These are phyloP conservation scores for Penicillium lagena DNA, from an alignment of 495 filamentous ascomycete species.

Conservation along the genomic window DNA sequence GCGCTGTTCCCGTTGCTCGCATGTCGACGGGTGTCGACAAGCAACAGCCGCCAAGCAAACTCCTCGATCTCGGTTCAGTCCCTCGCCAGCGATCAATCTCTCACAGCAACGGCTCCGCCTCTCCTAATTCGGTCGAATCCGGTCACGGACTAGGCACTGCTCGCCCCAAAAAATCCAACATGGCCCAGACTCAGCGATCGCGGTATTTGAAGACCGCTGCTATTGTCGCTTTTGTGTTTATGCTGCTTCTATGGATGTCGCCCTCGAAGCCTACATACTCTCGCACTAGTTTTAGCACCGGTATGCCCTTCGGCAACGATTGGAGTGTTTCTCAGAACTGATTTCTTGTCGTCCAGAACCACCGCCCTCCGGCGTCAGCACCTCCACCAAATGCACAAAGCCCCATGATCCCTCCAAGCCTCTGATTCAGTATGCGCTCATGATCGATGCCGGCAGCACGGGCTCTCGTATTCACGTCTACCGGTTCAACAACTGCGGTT, in stretches of 20 bases:
- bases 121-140: slow-evolving; percentile 4
- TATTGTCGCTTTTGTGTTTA: slow-evolving; percentile 65
- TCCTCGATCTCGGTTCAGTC: slow-evolving; percentile 8
- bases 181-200: slow-evolving; percentile 67
- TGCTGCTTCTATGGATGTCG: slow-evolving; percentile 70
- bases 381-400: slow-evolving; percentile 62
- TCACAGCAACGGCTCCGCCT: slow-evolving; percentile 15
- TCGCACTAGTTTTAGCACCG: slow-evolving; percentile 28
- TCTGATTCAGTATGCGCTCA: slow-evolving; percentile 91
- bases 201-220: slow-evolving; percentile 79
- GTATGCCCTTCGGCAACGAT: slow-evolving; percentile 18
- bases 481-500: slow-evolving; percentile 96
- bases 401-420: slow-evolving; percentile 81
- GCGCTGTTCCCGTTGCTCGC: slow-evolving; percentile 24
- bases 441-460: slow-evolving; percentile 98
- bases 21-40: slow-evolving; percentile 44
- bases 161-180: slow-evolving; percentile 30
- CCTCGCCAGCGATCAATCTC: slow-evolving; percentile 31
- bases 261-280: slow-evolving; percentile 37
- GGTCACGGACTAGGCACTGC: background rate
- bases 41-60: slow-evolving; percentile 17
- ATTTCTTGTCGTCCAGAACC: slow-evolving; percentile 15
- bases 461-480: slow-evolving; percentile 98
- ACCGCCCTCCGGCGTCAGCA: slow-evolving; percentile 13
- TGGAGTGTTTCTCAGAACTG: background rate